Percentiles rank a stretch among this genome's conserved stretches.
phyloP scores from a whole-genome alignment of 2,329 filamentous ascomycete genomes.

The Cladophialophora psammophila region DNA sequence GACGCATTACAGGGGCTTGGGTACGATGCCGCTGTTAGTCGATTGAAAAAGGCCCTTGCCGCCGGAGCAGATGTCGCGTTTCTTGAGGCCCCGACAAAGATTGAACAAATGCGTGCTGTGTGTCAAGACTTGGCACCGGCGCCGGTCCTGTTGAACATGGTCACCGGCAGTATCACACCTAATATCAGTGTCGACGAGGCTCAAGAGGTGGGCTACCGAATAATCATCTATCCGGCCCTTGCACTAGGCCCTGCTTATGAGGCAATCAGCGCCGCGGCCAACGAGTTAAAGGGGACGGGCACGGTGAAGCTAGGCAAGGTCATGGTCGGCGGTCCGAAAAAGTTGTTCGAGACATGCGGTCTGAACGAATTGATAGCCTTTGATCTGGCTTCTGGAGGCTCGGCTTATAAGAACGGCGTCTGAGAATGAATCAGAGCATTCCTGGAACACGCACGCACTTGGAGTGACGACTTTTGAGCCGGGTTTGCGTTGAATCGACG shows the following conservation, averaged over 20 bases:
- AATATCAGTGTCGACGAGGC: conserved; percentile 49
- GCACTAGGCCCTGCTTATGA: too few relatives aligned
- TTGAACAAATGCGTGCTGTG: conserved; percentile 45
- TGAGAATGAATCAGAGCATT: too few relatives aligned
- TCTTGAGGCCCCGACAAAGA: conserved; percentile 51
- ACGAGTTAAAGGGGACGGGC: too few relatives aligned
- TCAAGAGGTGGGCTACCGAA: conserved; percentile 49
- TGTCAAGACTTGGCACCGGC: conserved; percentile 48
- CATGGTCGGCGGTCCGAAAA: conserved; percentile 47
- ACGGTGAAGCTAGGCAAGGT: too few relatives aligned
- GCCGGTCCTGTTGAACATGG: conserved; percentile 55
- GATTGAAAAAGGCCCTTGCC: conserved; percentile 49
- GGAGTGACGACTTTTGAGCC: too few relatives aligned
- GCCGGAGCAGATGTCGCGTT: conserved; percentile 52
- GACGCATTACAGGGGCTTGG: conserved; percentile 46
- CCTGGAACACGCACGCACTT: too few relatives aligned
- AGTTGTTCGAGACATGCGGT: conserved; percentile 51
- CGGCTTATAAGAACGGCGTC: not conserved
- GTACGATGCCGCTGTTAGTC: conserved; percentile 49
- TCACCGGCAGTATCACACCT: conserved; percentile 52
- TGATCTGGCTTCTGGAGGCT: conserved; percentile 49
- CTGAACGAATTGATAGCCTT: conserved; percentile 49
- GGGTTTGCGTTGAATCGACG: too few relatives aligned
- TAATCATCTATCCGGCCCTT: conserved; percentile 53
- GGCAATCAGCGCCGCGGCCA: too few relatives aligned